Evolutionary conservation across 192 early-diverging fungal genomes (phyloP).

Genomic region (Dissophora globulifera): DNA sequence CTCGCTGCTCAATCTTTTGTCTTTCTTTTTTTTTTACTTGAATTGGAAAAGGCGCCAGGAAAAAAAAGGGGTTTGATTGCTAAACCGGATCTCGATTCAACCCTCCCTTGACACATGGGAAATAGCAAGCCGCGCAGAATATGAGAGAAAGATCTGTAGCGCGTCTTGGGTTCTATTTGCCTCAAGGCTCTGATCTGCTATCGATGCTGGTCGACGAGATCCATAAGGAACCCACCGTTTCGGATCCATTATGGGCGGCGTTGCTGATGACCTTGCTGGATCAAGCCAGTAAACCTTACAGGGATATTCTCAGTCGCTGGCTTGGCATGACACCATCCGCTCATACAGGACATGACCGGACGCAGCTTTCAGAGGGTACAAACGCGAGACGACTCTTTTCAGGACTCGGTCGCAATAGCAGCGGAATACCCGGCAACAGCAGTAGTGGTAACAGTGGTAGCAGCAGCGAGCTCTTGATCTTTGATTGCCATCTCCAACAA

Average conservation of each 20-base stretch:
- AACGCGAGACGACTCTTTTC: neutral
- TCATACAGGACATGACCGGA: neutral
- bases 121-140: slow-evolving; percentile 24
- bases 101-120: no score
- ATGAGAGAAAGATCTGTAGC: neutral
- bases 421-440: no score
- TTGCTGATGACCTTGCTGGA: slow-evolving; percentile 37
- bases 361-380: neutral
- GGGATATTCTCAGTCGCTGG: slow-evolving; percentile 56
- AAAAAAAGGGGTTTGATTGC: no score
- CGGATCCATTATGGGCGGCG: slow-evolving; percentile 31
- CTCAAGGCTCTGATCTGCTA: slow-evolving; percentile 48
- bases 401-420: no score
- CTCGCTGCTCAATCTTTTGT: no score
- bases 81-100: no score
- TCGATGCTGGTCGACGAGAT: slow-evolving; percentile 44
- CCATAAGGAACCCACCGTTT: slow-evolving; percentile 11
- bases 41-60: no score
- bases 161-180: slow-evolving; percentile 44
- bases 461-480: slow-evolving; percentile 16
- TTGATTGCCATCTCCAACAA: slow-evolving; percentile 34
- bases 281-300: slow-evolving; percentile 53
- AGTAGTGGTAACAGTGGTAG: no score
- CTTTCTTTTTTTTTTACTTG: no score
- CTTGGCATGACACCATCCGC: slow-evolving; percentile 38